phyloP scores from a whole-genome alignment of 2,329 filamentous ascomycete genomes.

The Beauveria scarabaeidicola region DNA sequence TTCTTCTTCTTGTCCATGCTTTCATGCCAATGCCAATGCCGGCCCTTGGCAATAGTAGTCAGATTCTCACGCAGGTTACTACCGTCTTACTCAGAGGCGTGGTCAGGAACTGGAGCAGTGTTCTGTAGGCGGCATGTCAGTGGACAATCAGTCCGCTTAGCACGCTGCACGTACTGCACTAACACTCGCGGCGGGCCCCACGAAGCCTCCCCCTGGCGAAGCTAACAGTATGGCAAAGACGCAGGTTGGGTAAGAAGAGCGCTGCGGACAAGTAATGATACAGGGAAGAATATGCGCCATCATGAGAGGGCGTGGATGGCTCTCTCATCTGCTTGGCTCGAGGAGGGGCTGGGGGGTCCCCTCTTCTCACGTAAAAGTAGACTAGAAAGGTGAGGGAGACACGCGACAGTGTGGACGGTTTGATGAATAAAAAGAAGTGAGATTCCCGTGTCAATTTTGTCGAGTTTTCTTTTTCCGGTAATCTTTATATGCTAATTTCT shows the following conservation, averaged over 20 bases:
- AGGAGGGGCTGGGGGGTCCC: neutral
- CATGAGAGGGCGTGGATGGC: neutral
- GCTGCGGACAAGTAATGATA: neutral
- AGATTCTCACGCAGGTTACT: slow-evolving; percentile 11
- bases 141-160: neutral
- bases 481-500: neutral
- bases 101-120: neutral
- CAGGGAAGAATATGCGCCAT: neutral
- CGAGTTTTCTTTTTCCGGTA: neutral
- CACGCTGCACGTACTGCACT: neutral
- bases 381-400: slow-evolving; percentile 1
- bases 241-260: neutral
- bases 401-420: neutral
- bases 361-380: slow-evolving; percentile 10
- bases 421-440: neutral
- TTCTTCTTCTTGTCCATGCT: neutral
- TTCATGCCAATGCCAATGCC: neutral
- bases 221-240: slow-evolving; percentile 4
- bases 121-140: neutral
- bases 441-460: neutral
- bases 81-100: slow-evolving; percentile 9
- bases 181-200: neutral
- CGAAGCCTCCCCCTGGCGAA: neutral
- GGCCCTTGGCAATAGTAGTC: slow-evolving; percentile 1
- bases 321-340: slow-evolving; percentile 3